Conservation (phyloP, 1,284 basidiomycete genomes). For the Marasmius tenuissimus region DNA sequence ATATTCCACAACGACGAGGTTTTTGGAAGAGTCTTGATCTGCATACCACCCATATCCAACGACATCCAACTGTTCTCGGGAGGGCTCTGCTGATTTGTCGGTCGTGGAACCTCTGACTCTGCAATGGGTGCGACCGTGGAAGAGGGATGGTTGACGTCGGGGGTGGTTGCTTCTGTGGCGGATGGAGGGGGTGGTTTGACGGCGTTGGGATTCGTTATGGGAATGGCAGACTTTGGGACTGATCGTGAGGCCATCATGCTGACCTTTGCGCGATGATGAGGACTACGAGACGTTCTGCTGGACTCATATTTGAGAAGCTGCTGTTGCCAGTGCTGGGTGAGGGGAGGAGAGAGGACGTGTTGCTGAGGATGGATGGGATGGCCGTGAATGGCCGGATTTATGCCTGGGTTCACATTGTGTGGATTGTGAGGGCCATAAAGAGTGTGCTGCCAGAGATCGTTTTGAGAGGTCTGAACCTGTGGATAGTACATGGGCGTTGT, state of each 20-base stretch:
- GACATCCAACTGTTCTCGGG: constrained; percentile 85
- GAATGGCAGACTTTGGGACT: constrained; percentile 75
- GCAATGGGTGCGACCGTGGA: constrained; percentile 69
- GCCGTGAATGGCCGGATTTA: not conserved
- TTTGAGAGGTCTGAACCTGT: not conserved
- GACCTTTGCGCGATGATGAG: constrained; percentile 77
- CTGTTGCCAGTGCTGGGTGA: constrained; percentile 77
- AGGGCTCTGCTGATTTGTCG: constrained; percentile 49
- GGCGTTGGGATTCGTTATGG: constrained; percentile 80
- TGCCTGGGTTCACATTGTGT: not conserved
- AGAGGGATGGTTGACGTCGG: constrained; percentile 65
- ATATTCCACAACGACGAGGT: constrained; percentile 90
- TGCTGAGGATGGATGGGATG: constrained; percentile 5
- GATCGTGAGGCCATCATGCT: constrained; percentile 80
- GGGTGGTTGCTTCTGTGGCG: constrained; percentile 32
- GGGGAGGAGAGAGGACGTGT: constrained; percentile 49
- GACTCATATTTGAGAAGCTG: constrained; percentile 79
- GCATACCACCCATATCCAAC: constrained; percentile 95
- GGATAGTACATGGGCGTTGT: constrained; percentile 1
- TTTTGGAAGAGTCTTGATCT: constrained; percentile 87
- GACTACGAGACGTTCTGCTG: constrained; percentile 39
- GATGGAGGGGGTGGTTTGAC: constrained; percentile 43
- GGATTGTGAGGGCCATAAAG: not conserved
- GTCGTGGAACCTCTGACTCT: constrained; percentile 60
- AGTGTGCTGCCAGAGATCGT: not conserved